These are phyloP conservation scores for Endoconidiophora laricicola DNA, from an alignment of 2,329 filamentous ascomycete genomes.

Conservation along the genomic window DNA sequence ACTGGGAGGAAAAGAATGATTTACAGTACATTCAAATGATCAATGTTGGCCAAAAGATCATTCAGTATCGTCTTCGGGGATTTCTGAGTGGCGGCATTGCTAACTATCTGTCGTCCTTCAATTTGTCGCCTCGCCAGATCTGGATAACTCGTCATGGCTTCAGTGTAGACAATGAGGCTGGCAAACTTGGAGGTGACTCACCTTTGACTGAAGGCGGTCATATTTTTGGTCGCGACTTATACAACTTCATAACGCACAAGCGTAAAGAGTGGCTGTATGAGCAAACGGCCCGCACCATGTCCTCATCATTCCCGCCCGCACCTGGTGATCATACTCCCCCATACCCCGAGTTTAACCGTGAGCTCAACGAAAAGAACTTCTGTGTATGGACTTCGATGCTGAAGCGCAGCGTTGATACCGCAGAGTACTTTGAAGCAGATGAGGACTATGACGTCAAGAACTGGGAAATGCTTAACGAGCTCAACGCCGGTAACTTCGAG, in stretches of 20 bases:
- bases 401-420: slow-evolving; percentile 73
- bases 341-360: slow-evolving; percentile 65
- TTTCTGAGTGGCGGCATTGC: slow-evolving; percentile 87
- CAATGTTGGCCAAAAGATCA: slow-evolving; percentile 86
- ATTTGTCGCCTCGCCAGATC: slow-evolving; percentile 84
- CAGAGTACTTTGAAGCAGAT: slow-evolving; percentile 73
- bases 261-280: slow-evolving; percentile 67
- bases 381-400: slow-evolving; percentile 99
- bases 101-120: slow-evolving; percentile 93
- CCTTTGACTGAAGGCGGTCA: slow-evolving; percentile 65
- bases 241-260: slow-evolving; percentile 70
- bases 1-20: slow-evolving; percentile 77
- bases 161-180: slow-evolving; percentile 69
- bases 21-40: slow-evolving; percentile 97
- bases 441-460: slow-evolving; percentile 95
- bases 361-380: slow-evolving; percentile 69
- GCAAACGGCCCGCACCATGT: slow-evolving; percentile 60
- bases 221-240: slow-evolving; percentile 61
- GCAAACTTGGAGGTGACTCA: slow-evolving; percentile 84
- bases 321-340: slow-evolving; percentile 88
- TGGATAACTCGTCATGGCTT: slow-evolving; percentile 97
- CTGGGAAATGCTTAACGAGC: slow-evolving; percentile 94
- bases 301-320: slow-evolving; percentile 72
- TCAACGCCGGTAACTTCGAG: slow-evolving; percentile 85
- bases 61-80: slow-evolving; percentile 77